Evolutionary conservation across 108 stramenopile species (phyloP).

Genomic region (Fragilariopsis cylindrus): DNA sequence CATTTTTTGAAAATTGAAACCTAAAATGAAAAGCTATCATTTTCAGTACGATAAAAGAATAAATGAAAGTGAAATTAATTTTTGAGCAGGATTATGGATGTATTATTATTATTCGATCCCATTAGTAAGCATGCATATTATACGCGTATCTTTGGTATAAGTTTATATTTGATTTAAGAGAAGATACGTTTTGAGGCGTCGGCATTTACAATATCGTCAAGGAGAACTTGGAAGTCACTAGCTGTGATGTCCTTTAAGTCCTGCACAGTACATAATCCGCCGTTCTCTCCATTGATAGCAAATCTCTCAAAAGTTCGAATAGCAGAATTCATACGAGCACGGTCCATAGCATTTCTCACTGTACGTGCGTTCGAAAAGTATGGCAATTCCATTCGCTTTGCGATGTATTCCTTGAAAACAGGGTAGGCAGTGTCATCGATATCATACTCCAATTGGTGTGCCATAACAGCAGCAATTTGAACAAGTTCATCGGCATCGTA

Average conservation of each 20-base stretch:
- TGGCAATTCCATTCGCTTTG: constrained; percentile 91
- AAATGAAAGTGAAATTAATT: not conserved
- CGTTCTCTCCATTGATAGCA: constrained; percentile 85
- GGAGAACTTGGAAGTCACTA: constrained; percentile 91
- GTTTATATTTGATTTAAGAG: constrained; percentile 51
- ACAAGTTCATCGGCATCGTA: constrained; percentile 94
- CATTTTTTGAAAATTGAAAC: too few relatives aligned
- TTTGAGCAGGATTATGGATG: not conserved
- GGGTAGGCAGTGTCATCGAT: constrained; percentile 66
- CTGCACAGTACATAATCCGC: constrained; percentile 71
- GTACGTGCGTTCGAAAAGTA: constrained; percentile 99
- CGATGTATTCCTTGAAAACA: constrained; percentile 91
- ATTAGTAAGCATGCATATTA: not conserved
- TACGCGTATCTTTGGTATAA: not conserved
- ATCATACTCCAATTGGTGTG: constrained; percentile 90
- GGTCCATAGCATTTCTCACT: constrained; percentile 98
- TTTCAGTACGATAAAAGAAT: not conserved
- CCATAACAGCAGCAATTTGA: constrained; percentile 90
- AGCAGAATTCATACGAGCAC: constrained; percentile 96
- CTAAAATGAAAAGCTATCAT: too few relatives aligned
- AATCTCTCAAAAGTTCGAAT: constrained; percentile 94
- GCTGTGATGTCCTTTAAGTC: constrained; percentile 87
- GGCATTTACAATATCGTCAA: constrained; percentile 91
- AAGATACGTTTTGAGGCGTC: constrained; percentile 90
- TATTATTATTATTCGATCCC: not conserved